phyloP scores from a whole-genome alignment of 805 yeast genomes.

The Saccharomycopsis fodiens region DNA sequence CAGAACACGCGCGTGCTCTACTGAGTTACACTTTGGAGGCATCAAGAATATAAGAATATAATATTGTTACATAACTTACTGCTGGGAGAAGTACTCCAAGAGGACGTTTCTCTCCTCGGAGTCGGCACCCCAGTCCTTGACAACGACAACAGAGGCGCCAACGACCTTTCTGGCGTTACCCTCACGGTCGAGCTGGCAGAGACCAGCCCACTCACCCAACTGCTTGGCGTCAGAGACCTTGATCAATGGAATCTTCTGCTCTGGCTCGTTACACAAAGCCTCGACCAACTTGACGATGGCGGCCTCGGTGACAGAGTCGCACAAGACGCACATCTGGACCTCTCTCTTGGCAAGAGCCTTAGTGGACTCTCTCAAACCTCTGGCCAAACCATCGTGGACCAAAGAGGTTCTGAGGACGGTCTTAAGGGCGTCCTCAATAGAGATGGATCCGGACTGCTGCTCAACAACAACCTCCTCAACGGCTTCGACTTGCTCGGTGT shows the following conservation, averaged over 20 bases:
- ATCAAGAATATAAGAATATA: too few species aligned
- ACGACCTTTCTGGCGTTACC: conserved; percentile 99
- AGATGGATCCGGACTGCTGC: conserved; percentile 79
- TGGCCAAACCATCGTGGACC: conserved; percentile 99
- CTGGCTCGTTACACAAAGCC: conserved; percentile 98
- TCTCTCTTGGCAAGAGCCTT: conserved; percentile 97
- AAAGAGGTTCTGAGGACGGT: conserved; percentile 97
- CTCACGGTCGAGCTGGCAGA: conserved; percentile 98
- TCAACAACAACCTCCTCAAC: conserved; percentile 73
- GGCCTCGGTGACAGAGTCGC: conserved; percentile 98
- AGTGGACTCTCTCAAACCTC: conserved; percentile 99
- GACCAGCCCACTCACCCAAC: conserved; percentile 99
- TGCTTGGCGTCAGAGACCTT: conserved; percentile 99
- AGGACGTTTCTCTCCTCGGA: conserved; percentile 95
- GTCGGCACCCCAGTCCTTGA: conserved; percentile 99
- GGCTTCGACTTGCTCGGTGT: conserved; percentile 87
- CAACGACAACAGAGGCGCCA: conserved; percentile 99
- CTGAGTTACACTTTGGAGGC: too few species aligned
- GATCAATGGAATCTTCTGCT: conserved; percentile 93
- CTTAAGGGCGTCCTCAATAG: conserved; percentile 97
- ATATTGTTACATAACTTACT: conserved; percentile 37
- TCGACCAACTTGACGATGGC: conserved; percentile 95
- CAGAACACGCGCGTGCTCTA: too few species aligned
- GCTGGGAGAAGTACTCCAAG: conserved; percentile 91
- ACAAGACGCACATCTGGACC: conserved; percentile 95